Base-by-base conservation (phyloP, 2,329 filamentous ascomycete genomes). In the Aureobasidium sp. region DNA sequence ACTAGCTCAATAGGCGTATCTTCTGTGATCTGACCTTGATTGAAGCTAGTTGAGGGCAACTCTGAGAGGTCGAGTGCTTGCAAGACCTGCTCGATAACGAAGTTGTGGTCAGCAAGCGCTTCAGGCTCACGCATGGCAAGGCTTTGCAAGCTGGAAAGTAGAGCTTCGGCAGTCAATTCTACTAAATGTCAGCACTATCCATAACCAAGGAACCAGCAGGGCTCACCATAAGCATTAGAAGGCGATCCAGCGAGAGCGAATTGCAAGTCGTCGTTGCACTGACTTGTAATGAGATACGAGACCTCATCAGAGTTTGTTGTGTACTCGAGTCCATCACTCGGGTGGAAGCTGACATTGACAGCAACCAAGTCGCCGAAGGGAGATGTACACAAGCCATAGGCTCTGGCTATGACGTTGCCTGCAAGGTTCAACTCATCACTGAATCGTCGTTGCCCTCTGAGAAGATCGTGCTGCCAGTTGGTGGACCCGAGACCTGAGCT, bases 301-400 rank as follows among this genome's bases (percentile, higher is more conserved):
- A 59, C 22, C 61, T 82, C 77, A 29, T 79, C 76, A 3, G 77
- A 75, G 8, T 75, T 70, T 7, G 80, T 80, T 0, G 77, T 76
- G 67, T 85, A 85, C 64, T 85, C 81, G 15, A 84, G 73, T 73
- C 82, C 80, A 67, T 85, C 79, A 4, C 77, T 81, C 0, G 83
- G 83, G 68, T 86, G 82, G 31, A 82, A 67, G 2, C 79, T 81
- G 51, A 79, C 74, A 61, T 78, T 81, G 3, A 76, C 75, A 5
- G 80, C 82, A 15, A 79, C 69, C 27, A 78, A 76, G 34, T 79
- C 78, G 25, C 77, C 75, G 20, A 79, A 68, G 20, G 80, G 79
- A 17, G 78, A 78, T 2, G 67, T 61, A 12, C 78, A 75, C 6
- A 84, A 71, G 2, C 84, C 84, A 79, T 82, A 85, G 8, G 79